Evolutionary conservation across 495 filamentous ascomycete genomes (phyloP).

Genomic region (Thermothielavioides terrestris): DNA sequence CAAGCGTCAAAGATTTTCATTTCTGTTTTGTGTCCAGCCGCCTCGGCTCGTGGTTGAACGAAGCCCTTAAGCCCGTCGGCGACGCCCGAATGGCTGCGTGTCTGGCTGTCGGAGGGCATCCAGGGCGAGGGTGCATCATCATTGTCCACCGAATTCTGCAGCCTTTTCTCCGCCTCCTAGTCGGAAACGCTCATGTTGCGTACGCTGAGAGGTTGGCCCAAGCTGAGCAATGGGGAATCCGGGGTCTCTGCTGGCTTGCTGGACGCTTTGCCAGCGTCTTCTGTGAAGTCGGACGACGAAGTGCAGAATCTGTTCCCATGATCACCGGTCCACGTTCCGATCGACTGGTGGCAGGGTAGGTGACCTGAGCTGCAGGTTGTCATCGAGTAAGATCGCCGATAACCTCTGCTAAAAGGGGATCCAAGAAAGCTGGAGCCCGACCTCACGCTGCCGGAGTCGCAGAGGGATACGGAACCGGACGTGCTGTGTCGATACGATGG

Average conservation of each 20-base stretch:
- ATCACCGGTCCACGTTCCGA: constrained; percentile 12
- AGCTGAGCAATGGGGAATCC: neutral
- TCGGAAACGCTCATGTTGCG: neutral
- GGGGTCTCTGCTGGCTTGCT: neutral
- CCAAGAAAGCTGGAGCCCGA: constrained; percentile 33
- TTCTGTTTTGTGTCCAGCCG: too few relatives aligned
- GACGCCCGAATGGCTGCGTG: too few relatives aligned
- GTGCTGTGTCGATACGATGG: constrained; percentile 36
- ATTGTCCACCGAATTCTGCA: neutral
- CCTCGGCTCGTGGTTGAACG: too few relatives aligned
- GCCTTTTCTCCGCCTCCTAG: neutral
- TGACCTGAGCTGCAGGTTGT: constrained; percentile 47
- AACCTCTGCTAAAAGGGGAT: constrained; percentile 29
- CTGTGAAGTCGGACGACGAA: constrained; percentile 46
- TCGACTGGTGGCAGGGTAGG: constrained; percentile 37
- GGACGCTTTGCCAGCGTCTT: constrained; percentile 34
- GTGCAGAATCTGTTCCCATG: neutral
- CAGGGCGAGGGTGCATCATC: too few relatives aligned
- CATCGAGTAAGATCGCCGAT: constrained; percentile 50
- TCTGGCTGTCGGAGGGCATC: too few relatives aligned
- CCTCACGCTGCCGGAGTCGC: constrained; percentile 37
- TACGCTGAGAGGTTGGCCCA: too few relatives aligned
- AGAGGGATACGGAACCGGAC: constrained; percentile 42
- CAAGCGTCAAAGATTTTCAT: too few relatives aligned
- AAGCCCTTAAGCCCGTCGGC: too few relatives aligned